phyloP scores from a whole-genome alignment of 805 yeast genomes.

The Candida sonorensis region DNA sequence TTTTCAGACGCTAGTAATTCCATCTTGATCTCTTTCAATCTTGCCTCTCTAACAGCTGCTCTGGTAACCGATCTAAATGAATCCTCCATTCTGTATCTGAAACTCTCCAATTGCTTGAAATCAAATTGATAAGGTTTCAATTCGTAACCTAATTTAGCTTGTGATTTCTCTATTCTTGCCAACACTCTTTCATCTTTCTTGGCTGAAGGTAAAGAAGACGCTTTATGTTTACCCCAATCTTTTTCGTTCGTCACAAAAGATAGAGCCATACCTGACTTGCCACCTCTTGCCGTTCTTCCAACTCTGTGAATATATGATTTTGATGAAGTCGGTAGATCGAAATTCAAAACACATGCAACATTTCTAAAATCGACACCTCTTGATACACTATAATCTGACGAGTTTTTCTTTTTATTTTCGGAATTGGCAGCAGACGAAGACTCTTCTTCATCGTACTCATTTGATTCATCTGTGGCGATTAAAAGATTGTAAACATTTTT shows the following conservation, averaged over 20 bases:
- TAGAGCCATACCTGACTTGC: slow-evolving; percentile 88
- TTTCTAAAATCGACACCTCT: slow-evolving; percentile 96
- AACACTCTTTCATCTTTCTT: slow-evolving; percentile 84
- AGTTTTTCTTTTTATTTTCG: slow-evolving; percentile 17
- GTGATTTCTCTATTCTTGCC: slow-evolving; percentile 68
- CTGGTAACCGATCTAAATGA: slow-evolving; percentile 93
- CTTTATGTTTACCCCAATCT: slow-evolving; percentile 84
- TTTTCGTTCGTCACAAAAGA: slow-evolving; percentile 83
- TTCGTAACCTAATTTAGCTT: slow-evolving; percentile 64
- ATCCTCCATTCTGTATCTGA: slow-evolving; percentile 94
- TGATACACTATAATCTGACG: slow-evolving; percentile 82
- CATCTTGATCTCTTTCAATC: slow-evolving; percentile 79
- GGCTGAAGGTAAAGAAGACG: slow-evolving; percentile 63
- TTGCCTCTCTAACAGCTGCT: slow-evolving; percentile 86
- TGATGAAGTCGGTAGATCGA: slow-evolving; percentile 87
- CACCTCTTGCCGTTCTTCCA: slow-evolving; percentile 98
- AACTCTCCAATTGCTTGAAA: slow-evolving; percentile 86
- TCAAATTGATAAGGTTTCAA: slow-evolving; percentile 87
- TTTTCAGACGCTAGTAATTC: slow-evolving; percentile 86
- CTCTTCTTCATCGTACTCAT: slow-evolving; percentile 42
- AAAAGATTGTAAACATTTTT: slow-evolving; percentile 78
- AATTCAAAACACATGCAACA: slow-evolving; percentile 93
- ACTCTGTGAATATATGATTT: slow-evolving; percentile 88
- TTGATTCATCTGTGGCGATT: slow-evolving; percentile 92
- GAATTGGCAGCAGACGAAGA: slow-evolving; percentile 1